Percentiles rank a stretch among this genome's conserved stretches.
phyloP scores from a whole-genome alignment of 2,329 filamentous ascomycete genomes.

The Fusarium algeriense region DNA sequence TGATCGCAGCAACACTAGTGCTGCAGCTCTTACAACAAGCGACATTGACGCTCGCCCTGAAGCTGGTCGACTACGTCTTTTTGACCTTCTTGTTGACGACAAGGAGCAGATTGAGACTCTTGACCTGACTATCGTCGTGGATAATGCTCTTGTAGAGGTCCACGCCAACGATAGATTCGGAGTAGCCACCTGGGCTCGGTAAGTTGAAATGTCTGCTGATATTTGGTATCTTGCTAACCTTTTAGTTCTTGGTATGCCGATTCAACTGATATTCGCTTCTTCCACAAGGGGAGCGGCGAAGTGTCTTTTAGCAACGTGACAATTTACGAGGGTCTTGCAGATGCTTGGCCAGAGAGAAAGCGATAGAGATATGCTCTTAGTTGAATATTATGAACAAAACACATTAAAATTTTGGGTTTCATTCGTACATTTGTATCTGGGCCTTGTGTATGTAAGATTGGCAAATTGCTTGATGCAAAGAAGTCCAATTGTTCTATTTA shows the following conservation, averaged over 20 bases:
- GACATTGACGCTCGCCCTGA: conserved; percentile 55
- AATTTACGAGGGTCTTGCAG: conserved; percentile 53
- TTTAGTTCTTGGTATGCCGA: conserved; percentile 53
- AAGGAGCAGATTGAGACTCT: conserved; percentile 52
- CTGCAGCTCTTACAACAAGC: conserved; percentile 53
- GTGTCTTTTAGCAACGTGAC: conserved; percentile 51
- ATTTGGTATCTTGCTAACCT: conserved; percentile 29
- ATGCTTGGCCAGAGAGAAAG: conserved; percentile 53
- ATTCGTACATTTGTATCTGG: not conserved
- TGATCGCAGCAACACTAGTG: conserved; percentile 57
- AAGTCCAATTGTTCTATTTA: conserved; percentile 19
- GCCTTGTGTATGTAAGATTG: not conserved
- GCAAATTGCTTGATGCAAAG: not conserved
- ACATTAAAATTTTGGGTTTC: not conserved
- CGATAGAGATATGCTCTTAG: conserved; percentile 8
- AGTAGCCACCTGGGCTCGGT: conserved; percentile 58
- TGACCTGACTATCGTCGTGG: conserved; percentile 57
- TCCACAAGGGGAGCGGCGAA: conserved; percentile 50
- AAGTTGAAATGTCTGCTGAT: conserved; percentile 29
- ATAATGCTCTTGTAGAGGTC: conserved; percentile 54
- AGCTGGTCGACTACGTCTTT: conserved; percentile 55
- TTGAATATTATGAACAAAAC: not conserved
- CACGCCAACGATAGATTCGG: conserved; percentile 58
- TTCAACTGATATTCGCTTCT: conserved; percentile 53
- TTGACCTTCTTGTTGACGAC: conserved; percentile 51